phyloP scores from a whole-genome alignment of 2,329 filamentous ascomycete species.

The Sporothrix schenckii region DNA sequence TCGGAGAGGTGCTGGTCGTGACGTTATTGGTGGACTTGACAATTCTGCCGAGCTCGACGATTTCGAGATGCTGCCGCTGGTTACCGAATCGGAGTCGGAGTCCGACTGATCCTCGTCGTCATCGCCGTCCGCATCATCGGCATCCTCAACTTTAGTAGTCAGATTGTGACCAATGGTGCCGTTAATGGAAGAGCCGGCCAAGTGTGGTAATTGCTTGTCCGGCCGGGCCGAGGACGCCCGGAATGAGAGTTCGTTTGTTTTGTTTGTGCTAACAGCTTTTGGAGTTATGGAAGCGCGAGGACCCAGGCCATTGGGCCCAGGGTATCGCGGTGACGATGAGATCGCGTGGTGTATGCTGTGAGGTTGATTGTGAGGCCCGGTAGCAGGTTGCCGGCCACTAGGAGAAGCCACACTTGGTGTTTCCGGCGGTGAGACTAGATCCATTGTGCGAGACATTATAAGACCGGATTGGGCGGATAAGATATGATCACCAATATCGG shows the following conservation, averaged over 20 bases:
- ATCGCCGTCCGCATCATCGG: conserved; percentile 23
- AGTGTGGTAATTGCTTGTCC: conserved; percentile 47
- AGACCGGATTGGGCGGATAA: neutral
- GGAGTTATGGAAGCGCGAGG: conserved; percentile 38
- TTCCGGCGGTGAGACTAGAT: conserved; percentile 50
- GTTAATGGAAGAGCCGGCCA: conserved; percentile 40
- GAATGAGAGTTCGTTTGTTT: conserved; percentile 42
- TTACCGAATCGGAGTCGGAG: conserved; percentile 38
- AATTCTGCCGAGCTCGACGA: conserved; percentile 33
- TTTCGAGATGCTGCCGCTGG: conserved; percentile 36
- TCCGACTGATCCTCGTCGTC: conserved; percentile 20
- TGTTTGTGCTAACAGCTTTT: conserved; percentile 40
- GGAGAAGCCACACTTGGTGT: conserved; percentile 47
- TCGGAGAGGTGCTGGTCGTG: conserved; percentile 27
- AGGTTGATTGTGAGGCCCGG: conserved; percentile 23
- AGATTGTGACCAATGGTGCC: conserved; percentile 6
- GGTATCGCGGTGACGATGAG: conserved; percentile 19
- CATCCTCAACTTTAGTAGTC: conserved; percentile 23
- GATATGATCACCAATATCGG: neutral
- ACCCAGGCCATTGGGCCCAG: conserved; percentile 34
- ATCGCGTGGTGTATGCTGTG: conserved; percentile 16
- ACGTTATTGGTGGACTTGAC: conserved; percentile 17
- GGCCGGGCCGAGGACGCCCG: conserved; percentile 40
- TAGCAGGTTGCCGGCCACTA: conserved; percentile 40
- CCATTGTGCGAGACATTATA: conserved; percentile 37